Conservation (phyloP, 108 stramenopile genomes). For the Nitzschia putrida region DNA sequence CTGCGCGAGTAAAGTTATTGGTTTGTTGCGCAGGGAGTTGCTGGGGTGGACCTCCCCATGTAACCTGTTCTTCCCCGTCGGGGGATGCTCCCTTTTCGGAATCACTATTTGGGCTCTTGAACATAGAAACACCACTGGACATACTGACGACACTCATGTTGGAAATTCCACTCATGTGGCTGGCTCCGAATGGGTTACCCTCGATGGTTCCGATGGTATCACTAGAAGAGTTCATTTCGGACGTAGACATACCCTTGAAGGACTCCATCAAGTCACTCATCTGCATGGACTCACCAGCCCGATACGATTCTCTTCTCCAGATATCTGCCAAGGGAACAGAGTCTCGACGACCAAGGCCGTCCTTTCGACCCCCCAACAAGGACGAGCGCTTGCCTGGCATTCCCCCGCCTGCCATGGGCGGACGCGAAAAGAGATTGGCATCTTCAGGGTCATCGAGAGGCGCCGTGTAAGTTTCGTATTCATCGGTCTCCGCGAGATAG, state of each 20-base stretch:
- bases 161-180: slow-evolving; percentile 29
- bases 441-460: slow-evolving; percentile 14
- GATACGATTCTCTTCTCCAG: slow-evolving; percentile 3
- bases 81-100: background rate
- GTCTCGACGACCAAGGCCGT: slow-evolving; percentile 7
- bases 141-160: slow-evolving; percentile 36
- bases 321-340: slow-evolving; percentile 17
- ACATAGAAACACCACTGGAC: slow-evolving; percentile 15
- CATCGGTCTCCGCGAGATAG: slow-evolving; percentile 5
- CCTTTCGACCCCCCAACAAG: slow-evolving; percentile 17
- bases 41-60: background rate
- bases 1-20: background rate
- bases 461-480: slow-evolving; percentile 20
- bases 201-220: slow-evolving; percentile 42
- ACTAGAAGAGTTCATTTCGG: slow-evolving; percentile 16
- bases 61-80: background rate
- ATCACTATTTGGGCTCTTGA: slow-evolving; percentile 9
- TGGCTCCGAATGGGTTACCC: slow-evolving; percentile 10
- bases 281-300: slow-evolving; percentile 22
- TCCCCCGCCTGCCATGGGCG: background rate
- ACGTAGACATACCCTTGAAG: slow-evolving; percentile 45
- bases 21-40: background rate
- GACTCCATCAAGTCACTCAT: slow-evolving; percentile 43
- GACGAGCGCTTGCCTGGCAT: slow-evolving; percentile 6
- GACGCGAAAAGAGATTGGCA: slow-evolving; percentile 3